Percentiles rank a stretch among this genome's conserved stretches.
Conservation (phyloP, 768 basidiomycete genomes). For the Naganishia antarctica region DNA sequence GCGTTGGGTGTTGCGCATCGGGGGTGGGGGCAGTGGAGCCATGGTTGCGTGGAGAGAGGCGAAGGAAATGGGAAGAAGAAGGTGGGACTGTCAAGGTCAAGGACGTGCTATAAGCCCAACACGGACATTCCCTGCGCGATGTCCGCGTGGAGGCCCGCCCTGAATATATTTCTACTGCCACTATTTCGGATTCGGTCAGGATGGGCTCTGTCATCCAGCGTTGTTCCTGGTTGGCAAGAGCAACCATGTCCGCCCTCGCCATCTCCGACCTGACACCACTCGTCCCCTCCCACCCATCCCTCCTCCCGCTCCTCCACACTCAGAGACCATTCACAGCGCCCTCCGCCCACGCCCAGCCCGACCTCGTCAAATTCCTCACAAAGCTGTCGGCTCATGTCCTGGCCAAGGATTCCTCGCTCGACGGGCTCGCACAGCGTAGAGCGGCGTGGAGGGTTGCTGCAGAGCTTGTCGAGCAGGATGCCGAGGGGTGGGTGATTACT, state of each 20-base stretch:
- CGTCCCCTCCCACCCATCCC: constrained; percentile 11
- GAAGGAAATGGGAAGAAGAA: background rate
- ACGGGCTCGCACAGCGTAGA: background rate
- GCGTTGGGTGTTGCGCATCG: too few relatives aligned
- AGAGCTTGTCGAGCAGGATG: constrained; percentile 11
- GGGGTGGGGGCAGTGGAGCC: too few relatives aligned
- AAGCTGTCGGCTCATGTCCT: background rate
- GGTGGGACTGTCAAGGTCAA: too few relatives aligned
- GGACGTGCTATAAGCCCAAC: too few relatives aligned
- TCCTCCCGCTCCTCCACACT: constrained; percentile 1
- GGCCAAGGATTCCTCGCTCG: background rate
- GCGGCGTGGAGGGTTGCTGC: constrained; percentile 6
- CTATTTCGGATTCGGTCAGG: background rate
- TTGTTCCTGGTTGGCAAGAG: background rate
- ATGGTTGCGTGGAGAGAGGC: background rate
- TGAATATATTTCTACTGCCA: too few relatives aligned
- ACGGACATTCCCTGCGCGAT: too few relatives aligned
- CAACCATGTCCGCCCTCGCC: constrained; percentile 5
- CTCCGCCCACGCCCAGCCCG: background rate
- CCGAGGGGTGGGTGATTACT: constrained; percentile 7
- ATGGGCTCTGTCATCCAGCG: background rate
- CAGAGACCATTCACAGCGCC: background rate
- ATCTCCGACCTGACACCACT: constrained; percentile 3
- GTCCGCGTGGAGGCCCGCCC: too few relatives aligned
- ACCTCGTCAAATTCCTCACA: constrained; percentile 2